These are phyloP conservation scores for Spathaspora arborariae DNA, from an alignment of 805 yeast genomes.

Conservation along the genomic window DNA sequence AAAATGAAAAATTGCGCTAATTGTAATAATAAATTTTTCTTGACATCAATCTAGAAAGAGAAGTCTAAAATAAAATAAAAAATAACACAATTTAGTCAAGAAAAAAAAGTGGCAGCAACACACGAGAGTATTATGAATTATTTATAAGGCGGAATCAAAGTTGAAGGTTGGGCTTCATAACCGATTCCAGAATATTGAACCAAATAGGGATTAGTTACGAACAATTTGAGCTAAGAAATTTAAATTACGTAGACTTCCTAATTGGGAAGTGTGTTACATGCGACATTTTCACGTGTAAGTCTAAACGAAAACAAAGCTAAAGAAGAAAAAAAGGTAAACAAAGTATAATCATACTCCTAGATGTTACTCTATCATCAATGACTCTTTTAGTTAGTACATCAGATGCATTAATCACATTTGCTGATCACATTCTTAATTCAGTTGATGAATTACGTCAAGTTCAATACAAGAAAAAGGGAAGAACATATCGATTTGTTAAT, in stretches of 20 bases:
- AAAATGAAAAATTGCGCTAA: too few relatives aligned
- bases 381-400: conserved; percentile 16
- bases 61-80: neutral
- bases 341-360: neutral
- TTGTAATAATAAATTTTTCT: neutral
- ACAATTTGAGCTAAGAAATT: too few relatives aligned
- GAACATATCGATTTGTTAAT: conserved; percentile 46
- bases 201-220: too few relatives aligned
- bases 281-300: neutral
- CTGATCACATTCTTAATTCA: conserved; percentile 34
- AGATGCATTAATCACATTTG: conserved; percentile 33
- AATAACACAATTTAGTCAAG: too few relatives aligned
- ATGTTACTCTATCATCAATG: neutral
- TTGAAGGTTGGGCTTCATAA: too few relatives aligned
- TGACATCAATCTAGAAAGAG: too few relatives aligned
- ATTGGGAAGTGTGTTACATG: neutral
- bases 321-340: neutral
- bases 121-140: too few relatives aligned
- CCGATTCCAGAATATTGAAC: too few relatives aligned
- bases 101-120: too few relatives aligned
- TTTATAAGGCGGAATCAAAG: too few relatives aligned
- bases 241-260: conserved; percentile 3
- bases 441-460: conserved; percentile 29
- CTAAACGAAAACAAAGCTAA: neutral
- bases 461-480: conserved; percentile 41